Percentiles rank a stretch among this genome's conserved stretches.
Evolutionary conservation across 768 basidiomycete species (phyloP).

Genomic region (Trametes cingulata): DNA sequence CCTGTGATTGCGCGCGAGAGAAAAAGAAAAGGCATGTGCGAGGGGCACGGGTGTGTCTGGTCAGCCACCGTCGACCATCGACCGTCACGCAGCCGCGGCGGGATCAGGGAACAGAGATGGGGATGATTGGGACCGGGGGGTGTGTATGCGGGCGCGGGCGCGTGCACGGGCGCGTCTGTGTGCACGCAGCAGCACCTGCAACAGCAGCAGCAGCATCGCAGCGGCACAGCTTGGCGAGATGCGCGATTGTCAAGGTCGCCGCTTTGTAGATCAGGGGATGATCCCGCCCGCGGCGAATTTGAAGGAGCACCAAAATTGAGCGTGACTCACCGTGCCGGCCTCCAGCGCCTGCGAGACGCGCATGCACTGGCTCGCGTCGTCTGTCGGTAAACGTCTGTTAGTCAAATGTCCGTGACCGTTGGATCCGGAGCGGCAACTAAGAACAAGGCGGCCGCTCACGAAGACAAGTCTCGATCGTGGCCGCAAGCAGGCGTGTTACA

Average conservation of each 20-base stretch:
- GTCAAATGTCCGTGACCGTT: not conserved
- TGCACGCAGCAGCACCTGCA: no score
- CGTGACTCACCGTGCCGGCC: slow-evolving; percentile 74
- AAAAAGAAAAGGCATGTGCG: not conserved
- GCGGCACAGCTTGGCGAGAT: not conserved
- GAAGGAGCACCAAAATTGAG: not conserved
- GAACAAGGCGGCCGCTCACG: no score
- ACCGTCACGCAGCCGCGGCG: not conserved
- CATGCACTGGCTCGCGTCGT: slow-evolving; percentile 87
- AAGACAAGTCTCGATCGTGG: no score
- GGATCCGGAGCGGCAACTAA: not conserved
- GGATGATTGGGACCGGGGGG: not conserved
- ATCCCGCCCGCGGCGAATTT: not conserved
- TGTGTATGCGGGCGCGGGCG: not conserved
- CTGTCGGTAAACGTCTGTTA: slow-evolving; percentile 35
- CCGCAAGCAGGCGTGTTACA: no score
- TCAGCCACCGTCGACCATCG: not conserved
- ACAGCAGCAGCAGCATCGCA: not conserved
- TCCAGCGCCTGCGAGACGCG: slow-evolving; percentile 83
- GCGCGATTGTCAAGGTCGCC: not conserved
- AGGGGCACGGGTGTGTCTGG: no score
- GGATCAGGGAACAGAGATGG: not conserved
- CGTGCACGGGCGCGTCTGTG: not conserved
- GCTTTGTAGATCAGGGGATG: slow-evolving; percentile 5
- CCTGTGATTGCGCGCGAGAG: slow-evolving; percentile 45